Percentiles rank a stretch among this genome's conserved stretches.
Evolutionary conservation across 805 yeast species (phyloP).

Genomic region (Sugiyamaella chiloensis): DNA sequence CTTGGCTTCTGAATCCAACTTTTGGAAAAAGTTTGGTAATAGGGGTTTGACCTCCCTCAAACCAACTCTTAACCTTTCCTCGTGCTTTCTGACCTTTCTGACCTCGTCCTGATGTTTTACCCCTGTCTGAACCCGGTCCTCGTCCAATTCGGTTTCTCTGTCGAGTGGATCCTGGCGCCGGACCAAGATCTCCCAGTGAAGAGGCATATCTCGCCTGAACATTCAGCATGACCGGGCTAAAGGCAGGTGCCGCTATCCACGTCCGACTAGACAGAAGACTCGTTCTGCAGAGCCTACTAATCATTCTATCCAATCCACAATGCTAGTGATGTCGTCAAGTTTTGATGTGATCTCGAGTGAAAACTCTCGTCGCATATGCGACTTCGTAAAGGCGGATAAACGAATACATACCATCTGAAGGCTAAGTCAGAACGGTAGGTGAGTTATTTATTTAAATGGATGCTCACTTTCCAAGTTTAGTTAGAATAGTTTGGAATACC

Average conservation of each 20-base stretch:
- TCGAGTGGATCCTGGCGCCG: constrained; percentile 33
- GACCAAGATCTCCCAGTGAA: constrained; percentile 26
- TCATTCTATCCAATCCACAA: neutral
- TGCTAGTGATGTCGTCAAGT: neutral
- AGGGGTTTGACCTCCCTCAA: constrained; percentile 99
- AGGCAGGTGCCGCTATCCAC: too few species aligned
- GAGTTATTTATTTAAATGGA: too few species aligned
- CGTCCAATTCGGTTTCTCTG: constrained; percentile 72
- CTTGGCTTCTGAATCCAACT: constrained; percentile 57
- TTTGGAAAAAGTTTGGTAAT: constrained; percentile 80
- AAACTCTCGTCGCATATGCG: neutral
- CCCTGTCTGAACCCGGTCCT: constrained; percentile 85
- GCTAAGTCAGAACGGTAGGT: too few species aligned
- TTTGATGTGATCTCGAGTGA: neutral
- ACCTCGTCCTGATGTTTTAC: constrained; percentile 96
- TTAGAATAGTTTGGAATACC: too few species aligned
- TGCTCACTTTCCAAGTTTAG: too few species aligned
- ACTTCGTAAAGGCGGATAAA: neutral
- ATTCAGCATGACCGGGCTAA: too few species aligned
- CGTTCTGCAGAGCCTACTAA: neutral
- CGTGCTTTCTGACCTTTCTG: constrained; percentile 98
- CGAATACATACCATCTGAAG: too few species aligned
- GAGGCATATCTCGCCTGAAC: constrained; percentile 5
- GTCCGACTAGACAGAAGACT: neutral
- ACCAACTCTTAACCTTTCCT: constrained; percentile 84